phyloP scores from a whole-genome alignment of 805 yeast genomes.

The Blastobotrys muscicola region DNA sequence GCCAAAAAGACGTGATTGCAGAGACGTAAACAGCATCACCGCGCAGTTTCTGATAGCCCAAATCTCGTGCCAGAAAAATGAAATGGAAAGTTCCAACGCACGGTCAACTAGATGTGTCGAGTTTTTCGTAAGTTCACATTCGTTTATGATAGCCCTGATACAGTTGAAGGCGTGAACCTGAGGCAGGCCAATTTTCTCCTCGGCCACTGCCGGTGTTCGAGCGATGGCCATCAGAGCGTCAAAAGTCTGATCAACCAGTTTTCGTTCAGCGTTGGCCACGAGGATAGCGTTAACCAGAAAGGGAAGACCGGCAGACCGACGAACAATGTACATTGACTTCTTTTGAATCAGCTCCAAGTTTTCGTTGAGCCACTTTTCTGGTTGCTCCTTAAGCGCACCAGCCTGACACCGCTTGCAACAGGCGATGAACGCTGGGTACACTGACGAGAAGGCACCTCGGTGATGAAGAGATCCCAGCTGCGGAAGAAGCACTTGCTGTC shows the following conservation, averaged over 20 bases:
- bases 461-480: conserved; percentile 74
- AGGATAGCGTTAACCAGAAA: conserved; percentile 65
- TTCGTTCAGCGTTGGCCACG: conserved; percentile 35
- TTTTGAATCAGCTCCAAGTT: conserved; percentile 44
- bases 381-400: conserved; percentile 29
- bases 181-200: conserved; percentile 59
- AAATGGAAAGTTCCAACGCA: conserved; percentile 52
- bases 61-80: conserved; percentile 50
- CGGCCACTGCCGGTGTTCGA: conserved; percentile 30
- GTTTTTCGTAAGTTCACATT: conserved; percentile 49
- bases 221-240: conserved; percentile 47
- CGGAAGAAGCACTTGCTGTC: conserved; percentile 43
- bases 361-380: conserved; percentile 50
- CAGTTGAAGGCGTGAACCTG: conserved; percentile 93
- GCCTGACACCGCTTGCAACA: conserved; percentile 50
- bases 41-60: conserved; percentile 93
- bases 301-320: conserved; percentile 92
- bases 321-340: conserved; percentile 61
- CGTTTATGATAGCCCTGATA: conserved; percentile 63
- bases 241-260: conserved; percentile 43
- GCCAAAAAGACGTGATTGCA: conserved; percentile 76
- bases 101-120: conserved; percentile 44
- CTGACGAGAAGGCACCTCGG: conserved; percentile 85
- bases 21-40: conserved; percentile 81
- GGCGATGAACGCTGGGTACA: conserved; percentile 68